These are phyloP conservation scores for Pilasporangium apinafurcum DNA, from an alignment of 352 stramenopile species.

Conservation along the genomic window DNA sequence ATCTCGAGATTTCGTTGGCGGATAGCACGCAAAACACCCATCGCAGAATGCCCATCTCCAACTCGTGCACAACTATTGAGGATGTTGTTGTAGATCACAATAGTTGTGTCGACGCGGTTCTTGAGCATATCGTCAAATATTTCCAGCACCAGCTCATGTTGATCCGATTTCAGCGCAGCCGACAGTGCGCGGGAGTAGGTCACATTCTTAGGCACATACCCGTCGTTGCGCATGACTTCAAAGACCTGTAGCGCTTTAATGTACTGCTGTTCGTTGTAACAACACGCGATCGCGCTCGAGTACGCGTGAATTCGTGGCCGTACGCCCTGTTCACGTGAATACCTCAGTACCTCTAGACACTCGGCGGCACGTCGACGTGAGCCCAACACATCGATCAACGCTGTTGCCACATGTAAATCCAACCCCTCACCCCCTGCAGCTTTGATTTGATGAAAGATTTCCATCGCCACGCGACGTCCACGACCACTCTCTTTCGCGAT, in stretches of 20 bases:
- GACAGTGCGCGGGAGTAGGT: slow-evolving; percentile 84
- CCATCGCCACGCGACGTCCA: slow-evolving; percentile 31
- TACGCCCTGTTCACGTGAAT: slow-evolving; percentile 54
- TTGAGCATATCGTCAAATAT: slow-evolving; percentile 86
- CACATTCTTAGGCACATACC: slow-evolving; percentile 69
- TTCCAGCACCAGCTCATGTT: slow-evolving; percentile 83
- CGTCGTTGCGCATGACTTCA: slow-evolving; percentile 83
- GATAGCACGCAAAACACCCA: slow-evolving; percentile 63
- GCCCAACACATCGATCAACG: slow-evolving; percentile 59
- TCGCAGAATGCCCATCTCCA: slow-evolving; percentile 58
- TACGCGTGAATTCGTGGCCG: slow-evolving; percentile 79
- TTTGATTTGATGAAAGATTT: slow-evolving; percentile 50
- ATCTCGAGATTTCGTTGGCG: slow-evolving; percentile 49
- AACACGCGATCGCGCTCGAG: slow-evolving; percentile 70
- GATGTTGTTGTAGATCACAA: slow-evolving; percentile 85
- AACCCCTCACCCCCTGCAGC: slow-evolving; percentile 21
- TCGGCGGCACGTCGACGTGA: slow-evolving; percentile 30
- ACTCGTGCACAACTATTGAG: slow-evolving; percentile 78
- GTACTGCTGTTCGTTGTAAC: slow-evolving; percentile 69
- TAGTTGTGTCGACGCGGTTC: slow-evolving; percentile 60
- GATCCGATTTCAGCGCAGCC: slow-evolving; percentile 62
- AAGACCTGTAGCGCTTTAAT: slow-evolving; percentile 74
- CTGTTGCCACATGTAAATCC: slow-evolving; percentile 36
- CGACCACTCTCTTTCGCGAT: slow-evolving; percentile 1
- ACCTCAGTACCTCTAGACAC: slow-evolving; percentile 62